Evolutionary conservation across 176 grass and related monocot genomes (phyloP).

Genomic region (Eleusine indica): DNA sequence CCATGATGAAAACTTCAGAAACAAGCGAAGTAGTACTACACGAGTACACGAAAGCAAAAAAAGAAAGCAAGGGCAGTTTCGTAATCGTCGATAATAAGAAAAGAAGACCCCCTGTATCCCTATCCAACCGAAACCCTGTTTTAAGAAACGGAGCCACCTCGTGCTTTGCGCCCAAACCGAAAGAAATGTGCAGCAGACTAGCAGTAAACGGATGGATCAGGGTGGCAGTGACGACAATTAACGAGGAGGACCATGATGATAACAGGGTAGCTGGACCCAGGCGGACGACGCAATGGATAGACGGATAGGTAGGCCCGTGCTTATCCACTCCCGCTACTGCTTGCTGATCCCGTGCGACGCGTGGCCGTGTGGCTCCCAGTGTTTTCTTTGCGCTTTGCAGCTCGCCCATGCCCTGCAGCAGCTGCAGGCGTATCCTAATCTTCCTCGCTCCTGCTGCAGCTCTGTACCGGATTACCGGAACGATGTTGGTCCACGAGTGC

Average conservation of each 20-base stretch:
- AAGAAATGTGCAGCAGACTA: neutral
- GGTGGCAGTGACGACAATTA: neutral
- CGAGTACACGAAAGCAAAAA: too few species aligned
- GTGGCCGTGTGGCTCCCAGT: constrained; percentile 15
- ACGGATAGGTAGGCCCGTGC: constrained; percentile 35
- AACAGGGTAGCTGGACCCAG: neutral
- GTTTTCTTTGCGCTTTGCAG: too few species aligned
- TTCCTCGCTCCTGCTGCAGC: neutral
- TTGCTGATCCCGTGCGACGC: constrained; percentile 28
- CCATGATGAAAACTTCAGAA: neutral
- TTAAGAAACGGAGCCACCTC: neutral
- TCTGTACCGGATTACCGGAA: neutral
- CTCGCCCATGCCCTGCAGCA: neutral
- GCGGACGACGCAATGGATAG: neutral
- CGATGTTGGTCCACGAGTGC: neutral
- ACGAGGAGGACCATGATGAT: neutral
- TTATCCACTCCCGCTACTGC: constrained; percentile 25
- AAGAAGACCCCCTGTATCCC: neutral
- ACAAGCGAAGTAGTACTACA: neutral
- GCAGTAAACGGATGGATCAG: neutral
- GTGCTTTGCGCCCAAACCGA: neutral
- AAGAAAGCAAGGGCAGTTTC: neutral
- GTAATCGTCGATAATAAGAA: neutral
- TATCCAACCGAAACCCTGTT: neutral
- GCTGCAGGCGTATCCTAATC: neutral